Base-by-base conservation (phyloP, 2,329 filamentous ascomycete species). In the Rutstroemia sp. region DNA sequence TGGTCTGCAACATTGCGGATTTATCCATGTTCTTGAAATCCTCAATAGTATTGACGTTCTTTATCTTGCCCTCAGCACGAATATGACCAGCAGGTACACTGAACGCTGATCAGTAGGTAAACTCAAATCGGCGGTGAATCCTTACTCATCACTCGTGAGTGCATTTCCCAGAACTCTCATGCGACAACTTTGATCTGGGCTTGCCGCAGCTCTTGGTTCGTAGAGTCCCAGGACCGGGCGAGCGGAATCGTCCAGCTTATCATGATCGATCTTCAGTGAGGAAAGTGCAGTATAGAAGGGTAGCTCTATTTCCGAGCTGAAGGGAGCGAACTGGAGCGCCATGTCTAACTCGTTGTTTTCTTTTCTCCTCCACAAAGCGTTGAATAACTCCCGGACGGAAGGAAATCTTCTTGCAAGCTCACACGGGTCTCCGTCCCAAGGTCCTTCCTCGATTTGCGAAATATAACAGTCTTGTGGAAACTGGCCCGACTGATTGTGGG, bases 201-300 rank as follows among this genome's bases (percentile, higher is more conserved):
- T 74, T 64, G 89, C 87, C 44, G 78, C 77, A 10, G 84, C 77
- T 45, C 87, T 87, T 63, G 94, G 84, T 73, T 96, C 90, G 71
- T 99, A 99, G 45, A 96, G 75, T 4, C 94, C 94, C 30, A 95
- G 78, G 2, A 97, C 80, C 58, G 87, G 86, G 46, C 92, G 88
- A 23, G 91, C 88, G 9, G 92, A 95, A 72, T 95, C 92, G 75
- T 96, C 89, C 51, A 99, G 88, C 74, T 92, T 96, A 75, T 96
- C 94, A 79, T 95, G 87, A 71, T 97, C 91, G 70, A 99, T 90
- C 75, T 99, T 99, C 63, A 87, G 88, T 5, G 87, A 84, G 58
- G 95, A 94, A n/a, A 99, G 82, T 5, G 90, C 86, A 47, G 89
- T 87, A 71, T 96, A 99, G 73, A 99, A 99, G 46, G 91, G 89